Evolutionary conservation across 345 rosid genomes (phyloP).

Genomic region (Salix udensis): DNA sequence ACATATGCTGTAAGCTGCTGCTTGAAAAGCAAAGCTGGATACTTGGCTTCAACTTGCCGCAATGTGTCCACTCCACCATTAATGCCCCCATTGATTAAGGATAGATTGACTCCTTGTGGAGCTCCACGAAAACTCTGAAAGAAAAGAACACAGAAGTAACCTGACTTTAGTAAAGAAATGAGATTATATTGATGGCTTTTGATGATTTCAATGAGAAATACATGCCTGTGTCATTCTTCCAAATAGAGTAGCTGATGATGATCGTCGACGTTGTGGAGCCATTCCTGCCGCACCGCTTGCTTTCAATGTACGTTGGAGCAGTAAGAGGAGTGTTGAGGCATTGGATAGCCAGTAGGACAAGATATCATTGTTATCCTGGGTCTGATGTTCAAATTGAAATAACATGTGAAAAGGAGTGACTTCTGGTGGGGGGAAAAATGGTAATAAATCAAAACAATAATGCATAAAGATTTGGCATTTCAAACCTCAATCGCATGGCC

Average conservation of each 20-base stretch:
- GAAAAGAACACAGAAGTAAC: neutral
- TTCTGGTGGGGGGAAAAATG: conserved; percentile 1
- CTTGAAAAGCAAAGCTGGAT: conserved; percentile 93
- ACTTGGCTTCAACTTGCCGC: conserved; percentile 94
- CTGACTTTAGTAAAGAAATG: conserved; percentile 13
- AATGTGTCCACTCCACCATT: conserved; percentile 59
- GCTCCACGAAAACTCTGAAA: conserved; percentile 84
- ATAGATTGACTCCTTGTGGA: conserved; percentile 81
- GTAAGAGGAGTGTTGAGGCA: conserved; percentile 84
- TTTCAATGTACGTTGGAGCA: conserved; percentile 85
- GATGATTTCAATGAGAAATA: conserved; percentile 2
- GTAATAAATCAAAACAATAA: neutral
- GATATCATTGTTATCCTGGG: conserved; percentile 76
- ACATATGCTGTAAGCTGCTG: conserved; percentile 97
- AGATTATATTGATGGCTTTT: conserved; percentile 4
- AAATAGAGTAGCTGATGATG: conserved; percentile 88
- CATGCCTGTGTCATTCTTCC: conserved; percentile 90
- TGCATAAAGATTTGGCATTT: conserved; percentile 9
- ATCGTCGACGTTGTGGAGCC: conserved; percentile 94
- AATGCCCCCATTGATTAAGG: conserved; percentile 56
- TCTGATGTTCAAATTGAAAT: conserved; percentile 42
- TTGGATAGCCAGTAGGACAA: conserved; percentile 95
- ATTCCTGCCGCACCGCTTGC: conserved; percentile 96
- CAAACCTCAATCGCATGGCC: conserved; percentile 89
- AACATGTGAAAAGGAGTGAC: conserved; percentile 13